Evolutionary conservation across 345 rosid species (phyloP).

Genomic region (Litchi chinensis): DNA sequence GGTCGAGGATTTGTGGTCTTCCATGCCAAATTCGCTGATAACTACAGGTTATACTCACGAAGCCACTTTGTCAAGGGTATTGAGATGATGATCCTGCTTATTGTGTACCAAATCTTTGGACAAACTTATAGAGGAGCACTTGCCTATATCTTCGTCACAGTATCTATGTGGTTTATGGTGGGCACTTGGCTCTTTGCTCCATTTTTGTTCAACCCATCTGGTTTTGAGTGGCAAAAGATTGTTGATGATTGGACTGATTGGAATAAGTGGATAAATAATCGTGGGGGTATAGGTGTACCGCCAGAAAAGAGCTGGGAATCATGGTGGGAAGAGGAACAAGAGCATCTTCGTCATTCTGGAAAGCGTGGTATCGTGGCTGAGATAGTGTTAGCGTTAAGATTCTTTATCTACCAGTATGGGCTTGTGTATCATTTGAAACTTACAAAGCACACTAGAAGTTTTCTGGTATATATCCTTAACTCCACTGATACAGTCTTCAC

Average conservation of each 20-base stretch:
- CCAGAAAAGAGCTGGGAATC: conserved; percentile 99
- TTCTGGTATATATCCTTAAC: conserved; percentile 64
- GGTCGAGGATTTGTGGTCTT: conserved; percentile 99
- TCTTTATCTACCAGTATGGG: conserved; percentile 95
- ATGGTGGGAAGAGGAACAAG: conserved; percentile 99
- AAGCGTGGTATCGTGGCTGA: conserved; percentile 90
- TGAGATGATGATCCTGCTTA: conserved; percentile 92
- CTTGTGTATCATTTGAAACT: conserved; percentile 85
- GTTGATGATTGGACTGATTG: conserved; percentile 99
- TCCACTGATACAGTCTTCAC: conserved; percentile 2
- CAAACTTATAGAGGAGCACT: conserved; percentile 80
- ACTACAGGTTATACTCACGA: conserved; percentile 94
- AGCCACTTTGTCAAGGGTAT: conserved; percentile 98
- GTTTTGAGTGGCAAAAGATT: conserved; percentile 99
- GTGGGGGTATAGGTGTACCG: conserved; percentile 96
- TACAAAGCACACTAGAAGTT: conserved; percentile 49
- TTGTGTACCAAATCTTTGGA: conserved; percentile 87
- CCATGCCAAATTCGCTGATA: conserved; percentile 99
- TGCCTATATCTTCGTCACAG: conserved; percentile 84
- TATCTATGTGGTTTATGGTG: conserved; percentile 99
- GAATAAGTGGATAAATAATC: conserved; percentile 96
- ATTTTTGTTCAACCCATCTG: conserved; percentile 96
- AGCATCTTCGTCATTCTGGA: conserved; percentile 88
- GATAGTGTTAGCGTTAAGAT: conserved; percentile 79
- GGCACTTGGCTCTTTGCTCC: conserved; percentile 99